Base-by-base conservation (phyloP, 2,329 filamentous ascomycete species). In the Plectosphaerella sp. region DNA sequence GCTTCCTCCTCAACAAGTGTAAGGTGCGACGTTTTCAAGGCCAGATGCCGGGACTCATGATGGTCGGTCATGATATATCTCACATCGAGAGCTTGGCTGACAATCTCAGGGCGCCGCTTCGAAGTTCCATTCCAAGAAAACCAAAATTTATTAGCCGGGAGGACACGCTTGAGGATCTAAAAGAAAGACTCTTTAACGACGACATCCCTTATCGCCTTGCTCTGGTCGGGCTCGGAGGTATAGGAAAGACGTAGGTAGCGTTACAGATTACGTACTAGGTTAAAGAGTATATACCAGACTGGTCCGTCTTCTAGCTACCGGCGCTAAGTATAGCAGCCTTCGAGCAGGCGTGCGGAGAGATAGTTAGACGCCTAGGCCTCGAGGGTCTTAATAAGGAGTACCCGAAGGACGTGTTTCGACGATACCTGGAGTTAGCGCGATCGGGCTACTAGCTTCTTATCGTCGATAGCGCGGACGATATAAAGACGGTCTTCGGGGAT, bases 321-420 rank as follows among this genome's bases (percentile, higher is more conserved):
- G 65, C 64, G 10, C 60, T 58, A n/a, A 67, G 63, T 48, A 45
- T 53, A 16, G 66, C 64, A 33, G 67, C 60, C 43, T 60, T 73
- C 48, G 57, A 71, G 18, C 62, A 69, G 50, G 67, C 67, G 15
- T 72, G 67, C 45, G 45, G 39, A 12, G 61, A 63, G 1, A 62
- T 73, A 6, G 66, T 63, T 0, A 59, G 57, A 37, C 59, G 61
- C 55, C 61, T 72, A 25, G 45, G 51, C 1, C 53, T 67, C 6
- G 33, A 70, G 9, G 70, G 78, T 3, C 76, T 76, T 45, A 60
- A 58, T 8, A 70, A 82, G 54, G 67, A 82, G 54, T 67, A 69
- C 47, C 24, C 58, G 66, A 8, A 59, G 41, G 36, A 48, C 11
- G 37, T 54, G 16, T 53, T 57, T 4, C 50, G 48, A 45, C n/a